Evolutionary conservation across 1,284 basidiomycete genomes (phyloP), one percentile per base, ranked within the genome.

Genomic region (Sporisorium graminicola): DNA sequence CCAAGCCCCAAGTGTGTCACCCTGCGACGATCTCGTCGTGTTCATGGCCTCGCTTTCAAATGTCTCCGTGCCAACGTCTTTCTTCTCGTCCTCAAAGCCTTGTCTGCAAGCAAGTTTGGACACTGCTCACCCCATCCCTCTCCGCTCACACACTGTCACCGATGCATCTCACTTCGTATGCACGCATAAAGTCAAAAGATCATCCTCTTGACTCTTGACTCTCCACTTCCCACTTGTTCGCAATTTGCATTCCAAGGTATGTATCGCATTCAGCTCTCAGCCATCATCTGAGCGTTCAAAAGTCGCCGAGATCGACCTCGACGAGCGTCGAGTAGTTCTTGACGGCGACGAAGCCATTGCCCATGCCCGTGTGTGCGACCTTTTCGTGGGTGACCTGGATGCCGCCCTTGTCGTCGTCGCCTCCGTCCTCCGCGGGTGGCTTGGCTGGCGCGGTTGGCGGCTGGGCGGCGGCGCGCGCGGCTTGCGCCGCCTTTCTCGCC

Each of bases 401-500:
- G 0, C 58, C 62, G 6, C 47, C 52, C 2, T 52, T 35, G 24
- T 20, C 31, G 10, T 22, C 42, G 16, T 16, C 46, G 0, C 22
- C 31, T 10, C n/a, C 22, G n/a, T 12, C 9, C 55, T 52, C 16
- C 6, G 33, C 24, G 54, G 42, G 31, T 47, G 42, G 12, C 16
- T 37, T 16, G 40, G 57, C 37, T 64, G 2, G 37, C 5, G 37
- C 16, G 16, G 2, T 42, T 29, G 47, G 20, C 54, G 46, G 51
- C 42, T 24, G 49, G 12, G 24, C 5, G 16, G 14, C 24, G 24
- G 35, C 14, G 31, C 42, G 55, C 14, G 16, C 53, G 5, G 54
- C 49, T 63, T 42, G 44, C 4, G 49, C n/a, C 10, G 51, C 50
- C 75, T 92, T 91, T 9, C 89, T 87, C 68, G 91, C 81, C 51